Percentiles rank a stretch among this genome's conserved stretches.
These are phyloP conservation scores for Zygnema cylindricum DNA, from an alignment of 139 green algal species.

Conservation along the genomic window DNA sequence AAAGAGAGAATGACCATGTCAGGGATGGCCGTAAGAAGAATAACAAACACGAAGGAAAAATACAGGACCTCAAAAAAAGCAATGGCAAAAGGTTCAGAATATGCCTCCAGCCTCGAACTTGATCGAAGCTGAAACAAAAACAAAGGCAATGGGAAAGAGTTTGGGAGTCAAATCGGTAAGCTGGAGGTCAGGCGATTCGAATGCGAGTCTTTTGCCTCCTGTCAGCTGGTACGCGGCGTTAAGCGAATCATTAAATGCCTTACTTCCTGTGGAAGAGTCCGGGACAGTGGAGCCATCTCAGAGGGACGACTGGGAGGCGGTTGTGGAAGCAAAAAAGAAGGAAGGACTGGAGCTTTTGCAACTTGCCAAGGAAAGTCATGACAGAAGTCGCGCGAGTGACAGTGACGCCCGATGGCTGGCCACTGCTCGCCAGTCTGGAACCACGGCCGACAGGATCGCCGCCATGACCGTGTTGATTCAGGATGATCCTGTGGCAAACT, in stretches of 20 bases:
- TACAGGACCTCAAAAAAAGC: not conserved
- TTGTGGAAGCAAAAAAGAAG: conserved; percentile 39
- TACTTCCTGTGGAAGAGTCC: not conserved
- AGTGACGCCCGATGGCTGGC: conserved; percentile 63
- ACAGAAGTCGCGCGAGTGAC: conserved; percentile 77
- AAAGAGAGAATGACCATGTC: not conserved
- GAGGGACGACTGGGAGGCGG: not conserved
- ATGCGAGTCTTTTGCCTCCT: conserved; percentile 9
- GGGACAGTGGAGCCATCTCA: not conserved
- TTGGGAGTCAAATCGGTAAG: not conserved
- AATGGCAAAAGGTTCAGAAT: not conserved
- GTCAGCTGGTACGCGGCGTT: not conserved
- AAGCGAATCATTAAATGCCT: not conserved
- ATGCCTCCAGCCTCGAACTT: not conserved
- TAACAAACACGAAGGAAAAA: not conserved
- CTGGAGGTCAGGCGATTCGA: not conserved
- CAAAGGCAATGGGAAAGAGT: not conserved
- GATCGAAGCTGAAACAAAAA: conserved; percentile 17
- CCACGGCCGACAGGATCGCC: conserved; percentile 71
- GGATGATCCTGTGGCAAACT: conserved; percentile 77
- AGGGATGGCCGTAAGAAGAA: not conserved
- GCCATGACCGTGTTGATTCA: conserved; percentile 86
- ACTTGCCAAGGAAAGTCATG: conserved; percentile 64
- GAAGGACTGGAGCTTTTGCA: conserved; percentile 44
- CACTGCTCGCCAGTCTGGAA: conserved; percentile 44